phyloP scores from a whole-genome alignment of 2,329 filamentous ascomycete species.

The Thermochaetoides dissita region DNA sequence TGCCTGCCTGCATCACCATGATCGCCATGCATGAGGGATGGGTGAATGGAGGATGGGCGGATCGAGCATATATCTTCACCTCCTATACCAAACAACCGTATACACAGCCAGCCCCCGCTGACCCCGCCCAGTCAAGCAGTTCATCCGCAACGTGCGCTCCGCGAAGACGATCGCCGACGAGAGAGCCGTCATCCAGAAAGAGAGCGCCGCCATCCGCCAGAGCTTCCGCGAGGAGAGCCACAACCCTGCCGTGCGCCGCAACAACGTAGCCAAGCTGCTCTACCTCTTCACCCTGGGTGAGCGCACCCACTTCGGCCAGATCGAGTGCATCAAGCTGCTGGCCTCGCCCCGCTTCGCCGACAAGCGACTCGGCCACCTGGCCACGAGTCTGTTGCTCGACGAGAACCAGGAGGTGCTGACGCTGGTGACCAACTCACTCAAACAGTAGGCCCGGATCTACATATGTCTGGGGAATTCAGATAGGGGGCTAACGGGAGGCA shows the following conservation, averaged over 20 bases:
- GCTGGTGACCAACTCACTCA: conserved; percentile 90
- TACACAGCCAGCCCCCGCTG: no score
- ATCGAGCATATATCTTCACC: no score
- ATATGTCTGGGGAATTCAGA: background rate
- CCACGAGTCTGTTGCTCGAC: conserved; percentile 88
- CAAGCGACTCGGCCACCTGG: conserved; percentile 88
- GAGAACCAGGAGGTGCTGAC: conserved; percentile 98
- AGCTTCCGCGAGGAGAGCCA: conserved; percentile 96
- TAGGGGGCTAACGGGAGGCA: conserved; percentile 29
- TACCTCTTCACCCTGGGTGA: conserved; percentile 97
- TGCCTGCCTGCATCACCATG: no score
- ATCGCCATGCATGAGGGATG: no score
- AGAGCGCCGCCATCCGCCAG: conserved; percentile 92
- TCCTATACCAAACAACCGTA: no score
- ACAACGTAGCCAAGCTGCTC: conserved; percentile 96
- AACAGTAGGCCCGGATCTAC: conserved; percentile 56
- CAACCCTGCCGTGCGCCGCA: conserved; percentile 80
- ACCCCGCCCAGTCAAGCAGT: conserved; percentile 71
- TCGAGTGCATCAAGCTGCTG: conserved; percentile 94
- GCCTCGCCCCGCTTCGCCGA: conserved; percentile 95
- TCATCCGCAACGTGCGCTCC: conserved; percentile 96
- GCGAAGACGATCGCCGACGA: conserved; percentile 99
- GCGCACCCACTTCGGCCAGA: conserved; percentile 96
- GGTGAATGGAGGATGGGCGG: no score
- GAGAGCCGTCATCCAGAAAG: conserved; percentile 94